Evolutionary conservation across 495 filamentous ascomycete genomes (phyloP), one percentile per base, ranked within the genome.

Genomic region (Podospora conica): DNA sequence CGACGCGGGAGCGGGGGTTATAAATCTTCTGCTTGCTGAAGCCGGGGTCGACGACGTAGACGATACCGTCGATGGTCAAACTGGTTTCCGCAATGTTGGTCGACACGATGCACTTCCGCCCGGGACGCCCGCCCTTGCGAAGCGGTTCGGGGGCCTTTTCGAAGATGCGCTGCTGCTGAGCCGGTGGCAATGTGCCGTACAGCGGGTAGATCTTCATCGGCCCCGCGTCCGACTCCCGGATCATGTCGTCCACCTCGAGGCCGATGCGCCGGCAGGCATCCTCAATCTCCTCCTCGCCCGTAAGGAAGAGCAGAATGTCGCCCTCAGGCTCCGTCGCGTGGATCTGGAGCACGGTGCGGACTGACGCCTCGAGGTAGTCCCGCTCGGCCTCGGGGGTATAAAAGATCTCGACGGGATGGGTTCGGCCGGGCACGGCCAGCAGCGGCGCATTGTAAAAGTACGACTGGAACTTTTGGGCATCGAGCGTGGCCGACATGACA

Each of bases 1-100:
- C 96, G 53, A 98, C 93, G 73, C 96, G 90, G 64, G 97, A 91
- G 61, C 96, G 88, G 24, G 96, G 94, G 73, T 98, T 97, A 84
- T 98, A 99, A 68, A 99, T 93, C 79, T 99, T 99, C 75, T 99
- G 96, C 83, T 99, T 99, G 76, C 91, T 96, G 80, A 99, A 99
- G 22, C 96, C 96, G 8, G 96, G 95, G 74, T 99, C 96, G 9
- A 99, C 93, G 20, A 99, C 96, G 69, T 97, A 99, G 24, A 99
- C 96, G 66, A 99, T 98, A 74, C 96, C 96, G 74, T 99, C 96
- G 61, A 99, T 99, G 53, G 96, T 99, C 74, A 98, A 87, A 66
- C 88, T 92, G 0, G 96, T 99, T 79, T 99, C 96, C 9, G 96
- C 96, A 74, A 99, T 98, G 74, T 99, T 99, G 60, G 96, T 99